Evolutionary conservation across 768 basidiomycete genomes (phyloP).

Genomic region (Cubamyces lactineus): DNA sequence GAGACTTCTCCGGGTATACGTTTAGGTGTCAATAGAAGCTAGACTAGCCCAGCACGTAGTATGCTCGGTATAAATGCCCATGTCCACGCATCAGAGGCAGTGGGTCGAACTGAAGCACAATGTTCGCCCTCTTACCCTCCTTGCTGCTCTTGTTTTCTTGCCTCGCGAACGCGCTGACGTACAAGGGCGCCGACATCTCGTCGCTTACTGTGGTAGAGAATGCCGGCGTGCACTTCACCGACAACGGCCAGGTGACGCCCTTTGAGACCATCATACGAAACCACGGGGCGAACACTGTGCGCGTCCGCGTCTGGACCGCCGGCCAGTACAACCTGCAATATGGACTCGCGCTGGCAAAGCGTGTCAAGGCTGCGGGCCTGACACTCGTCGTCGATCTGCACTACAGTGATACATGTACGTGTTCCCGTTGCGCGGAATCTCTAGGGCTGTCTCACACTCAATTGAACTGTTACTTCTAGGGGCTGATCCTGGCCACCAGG

Average conservation of each 20-base stretch:
- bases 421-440: neutral
- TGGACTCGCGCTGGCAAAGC: conserved; percentile 55
- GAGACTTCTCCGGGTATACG: no score
- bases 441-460: no score
- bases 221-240: conserved; percentile 49
- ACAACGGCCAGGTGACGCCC: conserved; percentile 37
- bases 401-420: conserved; percentile 65
- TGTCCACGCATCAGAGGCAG: no score
- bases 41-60: no score
- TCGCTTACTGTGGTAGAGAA: conserved; percentile 56
- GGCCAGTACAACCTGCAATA: conserved; percentile 58
- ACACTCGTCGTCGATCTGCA: conserved; percentile 59
- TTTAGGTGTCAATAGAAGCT: no score
- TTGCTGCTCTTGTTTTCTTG: conserved; percentile 21
- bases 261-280: conserved; percentile 58
- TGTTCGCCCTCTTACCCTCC: conserved; percentile 17
- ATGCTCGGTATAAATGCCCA: no score
- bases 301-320: conserved; percentile 66
- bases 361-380: conserved; percentile 60
- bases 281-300: conserved; percentile 59
- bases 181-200: conserved; percentile 60
- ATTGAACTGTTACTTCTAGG: conserved; percentile 37
- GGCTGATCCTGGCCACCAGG: conserved; percentile 68
- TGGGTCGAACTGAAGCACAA: neutral
- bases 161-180: conserved; percentile 38